phyloP scores from a whole-genome alignment of 1,284 basidiomycete genomes.

The Puccinia triticina region DNA sequence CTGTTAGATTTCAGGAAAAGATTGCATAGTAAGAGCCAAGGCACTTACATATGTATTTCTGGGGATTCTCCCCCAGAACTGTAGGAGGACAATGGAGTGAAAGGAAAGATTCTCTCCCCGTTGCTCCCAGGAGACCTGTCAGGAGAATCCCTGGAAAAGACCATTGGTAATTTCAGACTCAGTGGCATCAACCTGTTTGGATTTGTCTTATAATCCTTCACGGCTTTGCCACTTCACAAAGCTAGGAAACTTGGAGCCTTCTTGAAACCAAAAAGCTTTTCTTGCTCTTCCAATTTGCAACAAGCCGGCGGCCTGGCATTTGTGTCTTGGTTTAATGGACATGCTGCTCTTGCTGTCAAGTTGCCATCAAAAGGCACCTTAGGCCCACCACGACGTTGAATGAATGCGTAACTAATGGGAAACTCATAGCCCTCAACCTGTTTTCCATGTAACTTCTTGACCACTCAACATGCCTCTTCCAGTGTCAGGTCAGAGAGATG shows the following conservation, averaged over 20 bases:
- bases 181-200: neutral
- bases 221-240: neutral
- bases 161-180: neutral
- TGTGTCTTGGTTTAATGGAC: neutral
- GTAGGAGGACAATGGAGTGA: slow-evolving; percentile 24
- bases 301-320: neutral
- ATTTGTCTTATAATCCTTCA: neutral
- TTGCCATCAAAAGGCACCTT: slow-evolving; percentile 14
- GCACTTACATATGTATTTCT: slow-evolving; percentile 25
- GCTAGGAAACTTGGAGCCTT: slow-evolving; percentile 6
- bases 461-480: slow-evolving; percentile 45
- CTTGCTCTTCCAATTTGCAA: slow-evolving; percentile 20
- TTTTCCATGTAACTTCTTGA: slow-evolving; percentile 45
- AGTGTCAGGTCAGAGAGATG: too few species aligned
- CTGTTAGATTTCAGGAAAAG: too few species aligned
- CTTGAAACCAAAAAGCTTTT: neutral
- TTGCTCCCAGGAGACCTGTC: slow-evolving; percentile 15
- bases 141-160: neutral
- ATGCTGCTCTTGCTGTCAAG: slow-evolving; percentile 12
- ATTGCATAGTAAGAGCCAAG: slow-evolving; percentile 24
- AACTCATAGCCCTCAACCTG: slow-evolving; percentile 47
- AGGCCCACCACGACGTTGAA: slow-evolving; percentile 50
- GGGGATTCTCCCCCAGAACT: neutral
- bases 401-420: slow-evolving; percentile 43
- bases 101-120: slow-evolving; percentile 9